Evolutionary conservation across 768 basidiomycete genomes (phyloP).

Genomic region (Artomyces pyxidatus): DNA sequence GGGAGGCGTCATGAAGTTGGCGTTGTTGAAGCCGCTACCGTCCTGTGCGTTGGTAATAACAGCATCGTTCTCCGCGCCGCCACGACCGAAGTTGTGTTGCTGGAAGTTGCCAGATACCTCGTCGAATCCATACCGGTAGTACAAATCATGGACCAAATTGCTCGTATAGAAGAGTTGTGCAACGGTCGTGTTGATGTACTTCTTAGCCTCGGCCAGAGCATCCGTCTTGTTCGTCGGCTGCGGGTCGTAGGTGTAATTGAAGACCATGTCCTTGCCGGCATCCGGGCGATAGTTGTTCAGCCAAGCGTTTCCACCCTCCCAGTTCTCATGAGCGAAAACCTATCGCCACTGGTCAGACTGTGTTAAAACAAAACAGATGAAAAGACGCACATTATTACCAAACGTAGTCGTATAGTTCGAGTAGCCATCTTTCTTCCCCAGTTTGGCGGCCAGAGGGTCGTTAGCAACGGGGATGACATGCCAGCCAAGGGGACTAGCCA

Average conservation of each 20-base stretch:
- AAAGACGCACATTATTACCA: constrained; percentile 66
- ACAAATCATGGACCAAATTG: constrained; percentile 77
- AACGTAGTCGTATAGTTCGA: constrained; percentile 71
- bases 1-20: constrained; percentile 84
- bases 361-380: neutral
- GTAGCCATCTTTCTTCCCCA: constrained; percentile 17
- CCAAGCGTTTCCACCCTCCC: constrained; percentile 63
- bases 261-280: constrained; percentile 44
- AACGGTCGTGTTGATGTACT: constrained; percentile 80
- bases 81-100: constrained; percentile 90
- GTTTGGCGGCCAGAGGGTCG: constrained; percentile 45
- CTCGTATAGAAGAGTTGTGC: constrained; percentile 86
- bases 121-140: constrained; percentile 89
- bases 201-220: constrained; percentile 63
- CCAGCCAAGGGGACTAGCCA: constrained; percentile 89
- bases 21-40: constrained; percentile 87
- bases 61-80: constrained; percentile 80
- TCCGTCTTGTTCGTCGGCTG: constrained; percentile 43
- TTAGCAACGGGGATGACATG: constrained; percentile 68
- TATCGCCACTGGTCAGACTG: constrained; percentile 23
- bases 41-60: constrained; percentile 96
- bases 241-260: constrained; percentile 75
- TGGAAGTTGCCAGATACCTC: constrained; percentile 95
- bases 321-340: constrained; percentile 93
- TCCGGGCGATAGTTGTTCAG: constrained; percentile 75